Evolutionary conservation across 257 asterid species (phyloP).

Genomic region (Solanum pinnatisectum): DNA sequence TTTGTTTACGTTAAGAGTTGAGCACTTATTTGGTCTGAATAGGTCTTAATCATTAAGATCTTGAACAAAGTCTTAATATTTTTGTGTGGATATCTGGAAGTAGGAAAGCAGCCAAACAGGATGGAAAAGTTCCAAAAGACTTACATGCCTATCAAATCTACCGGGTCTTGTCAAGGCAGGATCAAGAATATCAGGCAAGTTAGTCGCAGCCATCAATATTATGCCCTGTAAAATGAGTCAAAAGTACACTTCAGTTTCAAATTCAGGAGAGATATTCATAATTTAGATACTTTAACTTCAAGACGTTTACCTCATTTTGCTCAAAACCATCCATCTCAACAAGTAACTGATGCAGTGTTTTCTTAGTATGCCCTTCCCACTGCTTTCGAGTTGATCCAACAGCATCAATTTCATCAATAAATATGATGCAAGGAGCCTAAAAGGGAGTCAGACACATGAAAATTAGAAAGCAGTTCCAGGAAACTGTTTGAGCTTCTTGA

Average conservation of each 20-base stretch:
- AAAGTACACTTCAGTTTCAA: conserved; percentile 3
- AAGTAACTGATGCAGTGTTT: conserved; percentile 88
- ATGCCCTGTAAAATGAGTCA: conserved; percentile 48
- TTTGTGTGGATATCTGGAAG: not conserved
- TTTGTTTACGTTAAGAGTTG: not conserved
- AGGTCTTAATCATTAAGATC: not conserved
- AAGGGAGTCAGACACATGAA: conserved; percentile 6
- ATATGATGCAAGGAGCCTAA: conserved; percentile 96
- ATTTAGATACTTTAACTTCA: not conserved
- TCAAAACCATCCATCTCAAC: conserved; percentile 99
- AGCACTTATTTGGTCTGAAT: not conserved
- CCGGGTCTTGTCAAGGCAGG: conserved; percentile 99
- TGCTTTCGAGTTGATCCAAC: conserved; percentile 97
- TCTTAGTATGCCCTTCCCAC: conserved; percentile 99
- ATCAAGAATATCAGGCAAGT: conserved; percentile 95
- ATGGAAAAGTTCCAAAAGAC: conserved; percentile 12
- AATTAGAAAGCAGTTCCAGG: conserved; percentile 4
- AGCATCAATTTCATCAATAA: conserved; percentile 96
- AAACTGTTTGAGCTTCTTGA: not conserved
- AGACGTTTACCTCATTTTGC: conserved; percentile 75
- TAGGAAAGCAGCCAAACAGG: not conserved
- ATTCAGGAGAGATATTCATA: not conserved
- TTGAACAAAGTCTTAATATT: not conserved
- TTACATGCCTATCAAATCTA: conserved; percentile 98
- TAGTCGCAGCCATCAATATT: conserved; percentile 95